Evolutionary conservation across 495 filamentous ascomycete species (phyloP), one percentile per base, ranked within the genome.

Genomic region (Lasiosphaeriaceae sp.): DNA sequence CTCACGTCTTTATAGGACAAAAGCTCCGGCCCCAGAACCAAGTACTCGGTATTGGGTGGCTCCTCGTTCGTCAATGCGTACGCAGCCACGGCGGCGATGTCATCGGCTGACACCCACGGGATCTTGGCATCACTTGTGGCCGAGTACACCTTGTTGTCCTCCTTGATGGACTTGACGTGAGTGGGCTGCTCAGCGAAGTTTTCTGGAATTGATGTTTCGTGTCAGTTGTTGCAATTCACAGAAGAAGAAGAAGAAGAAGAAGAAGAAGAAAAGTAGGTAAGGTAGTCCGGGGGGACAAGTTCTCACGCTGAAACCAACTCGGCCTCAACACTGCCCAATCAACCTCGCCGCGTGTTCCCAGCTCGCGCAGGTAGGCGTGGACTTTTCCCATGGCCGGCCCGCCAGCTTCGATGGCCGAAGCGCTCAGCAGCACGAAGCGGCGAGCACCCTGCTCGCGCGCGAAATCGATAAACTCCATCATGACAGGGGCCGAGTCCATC

Each of bases 81-180:
- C 39, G 74, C 70, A 23, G 73, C 78, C 2, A 79, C 74, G 20
- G 71, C 67, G 1, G 78, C 77, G 48, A 82, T 78, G 52, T 81
- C 79, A 16, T 73, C 61, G 6, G 71, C 71, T 19, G 71, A 72
- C n/a, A 81, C 62, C 63, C 75, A 81, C 0, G 75, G 72, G 45
- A 81, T 65, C 56, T 71, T 74, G 17, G 76, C 79, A 17, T 71
- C 54, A 14, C 72, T 66, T 0, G 73, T 70, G 6, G 76, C 73
- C 21, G 76, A 76, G 62, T 76, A 73, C 19, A 82, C 63, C 43
- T 68, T 71, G 65, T 67, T 62, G 55, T 77, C 70, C n/a, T 73
- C 62, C 9, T 61, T 66, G 59, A 82, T 71, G 0, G 69, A 57
- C 7, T 31, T n/a, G 9, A 64, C 47, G 50, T 73, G 66, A 41